Percentiles rank a stretch among this genome's conserved stretches.
phyloP scores from a whole-genome alignment of 2,329 filamentous ascomycete genomes.

The Exophiala bonariae region DNA sequence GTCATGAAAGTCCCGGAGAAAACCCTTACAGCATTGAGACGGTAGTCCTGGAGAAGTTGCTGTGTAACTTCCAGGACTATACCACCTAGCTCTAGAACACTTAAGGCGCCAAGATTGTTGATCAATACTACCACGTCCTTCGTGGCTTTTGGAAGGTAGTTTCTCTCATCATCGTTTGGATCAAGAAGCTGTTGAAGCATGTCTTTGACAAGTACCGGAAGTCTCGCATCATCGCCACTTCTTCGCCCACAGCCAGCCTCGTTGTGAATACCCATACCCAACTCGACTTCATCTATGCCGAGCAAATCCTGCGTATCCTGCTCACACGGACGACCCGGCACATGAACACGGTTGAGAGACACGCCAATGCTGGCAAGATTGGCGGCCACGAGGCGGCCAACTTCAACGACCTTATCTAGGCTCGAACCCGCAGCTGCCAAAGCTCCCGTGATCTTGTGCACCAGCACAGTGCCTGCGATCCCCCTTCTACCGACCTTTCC shows the following conservation, averaged over 20 bases:
- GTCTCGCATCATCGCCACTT: neutral
- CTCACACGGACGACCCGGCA: slow-evolving; percentile 46
- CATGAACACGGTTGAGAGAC: slow-evolving; percentile 62
- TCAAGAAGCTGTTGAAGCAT: slow-evolving; percentile 49
- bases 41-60: no score
- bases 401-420: slow-evolving; percentile 52
- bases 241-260: slow-evolving; percentile 37
- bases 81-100: slow-evolving; percentile 57
- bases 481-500: slow-evolving; percentile 62
- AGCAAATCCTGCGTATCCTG: slow-evolving; percentile 30
- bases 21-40: slow-evolving; percentile 50
- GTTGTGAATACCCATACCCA: slow-evolving; percentile 68
- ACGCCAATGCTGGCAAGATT: slow-evolving; percentile 60
- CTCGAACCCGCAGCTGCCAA: slow-evolving; percentile 49
- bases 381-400: slow-evolving; percentile 51
- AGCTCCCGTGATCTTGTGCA: slow-evolving; percentile 59
- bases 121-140: slow-evolving; percentile 57
- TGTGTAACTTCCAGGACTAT: slow-evolving; percentile 30
- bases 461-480: slow-evolving; percentile 61
- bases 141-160: slow-evolving; percentile 25
- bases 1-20: slow-evolving; percentile 9
- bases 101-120: slow-evolving; percentile 63
- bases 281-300: slow-evolving; percentile 54
- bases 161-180: slow-evolving; percentile 6
- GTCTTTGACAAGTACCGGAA: slow-evolving; percentile 1